Evolutionary conservation across 108 stramenopile species (phyloP), one percentile per base, ranked within the genome.

Genomic region (Nannochloropsis salina): DNA sequence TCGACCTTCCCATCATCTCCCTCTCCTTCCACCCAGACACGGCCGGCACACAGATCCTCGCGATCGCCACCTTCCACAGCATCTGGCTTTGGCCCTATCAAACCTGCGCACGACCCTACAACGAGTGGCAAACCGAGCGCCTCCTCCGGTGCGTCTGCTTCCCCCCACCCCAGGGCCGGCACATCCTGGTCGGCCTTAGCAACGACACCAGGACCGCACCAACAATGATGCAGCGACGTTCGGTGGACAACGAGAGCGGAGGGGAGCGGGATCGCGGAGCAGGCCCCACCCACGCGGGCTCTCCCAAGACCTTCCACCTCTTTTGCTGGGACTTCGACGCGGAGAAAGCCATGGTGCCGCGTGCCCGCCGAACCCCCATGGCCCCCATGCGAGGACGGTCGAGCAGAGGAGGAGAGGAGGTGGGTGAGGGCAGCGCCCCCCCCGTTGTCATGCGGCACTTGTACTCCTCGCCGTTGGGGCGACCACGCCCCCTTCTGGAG

Each of bases 1-100:
- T 98, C 80, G 89, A 95, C 81, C 86, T 86, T 85, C 94, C 96
- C 61, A 96, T 99, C 86, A 98, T 99, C 51, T 95, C 95, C 44
- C 83, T 99, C 41, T 93, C 93, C 80, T 99, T 99, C 86, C 98
- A 99, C 90, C 98, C 97, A 6, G 83, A 91, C 12, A 95, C 96
- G 9, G 86, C 90, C n/a, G 80, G 61, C 15, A 74, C 61, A 15
- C 61, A 74, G 20, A 15, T 96, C 22, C 87, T 99, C 45, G 96
- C 96, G 18, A 90, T 97, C 83, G 96, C 98, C 21, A 95, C 95
- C 84, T 96, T 97, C 6, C 92, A 86, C 40, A 91, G 90, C 18
- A 85, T 99, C 42, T 94, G 97, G 88, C 89, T 98, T n/a, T 99
- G 98, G 98, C 94, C 94, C 81, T 94, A 95, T 45, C 85, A 93